phyloP scores from a whole-genome alignment of 345 rosid genomes.

The Pistacia vera region DNA sequence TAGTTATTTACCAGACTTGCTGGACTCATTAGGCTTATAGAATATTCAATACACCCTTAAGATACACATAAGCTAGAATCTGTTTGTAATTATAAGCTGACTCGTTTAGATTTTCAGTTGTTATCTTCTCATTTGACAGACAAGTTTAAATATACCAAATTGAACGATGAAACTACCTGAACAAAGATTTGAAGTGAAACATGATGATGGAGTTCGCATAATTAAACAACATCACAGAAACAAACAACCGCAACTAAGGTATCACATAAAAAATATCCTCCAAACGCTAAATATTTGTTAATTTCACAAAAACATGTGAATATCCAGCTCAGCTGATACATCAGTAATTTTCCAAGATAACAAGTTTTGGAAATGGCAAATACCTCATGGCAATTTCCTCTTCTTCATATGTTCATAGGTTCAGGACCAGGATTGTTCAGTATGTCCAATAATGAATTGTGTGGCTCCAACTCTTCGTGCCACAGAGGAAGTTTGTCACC shows the following conservation, averaged over 20 bases:
- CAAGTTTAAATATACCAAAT: no score
- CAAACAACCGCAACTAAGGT: background rate
- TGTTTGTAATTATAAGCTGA: no score
- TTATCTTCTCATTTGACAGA: no score
- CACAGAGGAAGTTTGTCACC: constrained; percentile 86
- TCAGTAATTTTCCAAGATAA: background rate
- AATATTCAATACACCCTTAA: no score
- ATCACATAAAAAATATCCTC: background rate
- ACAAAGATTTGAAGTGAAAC: no score
- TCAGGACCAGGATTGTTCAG: constrained; percentile 64
- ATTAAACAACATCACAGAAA: background rate
- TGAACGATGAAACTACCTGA: no score
- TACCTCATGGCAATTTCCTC: no score
- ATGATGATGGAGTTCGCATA: no score
- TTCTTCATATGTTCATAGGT: constrained; percentile 69
- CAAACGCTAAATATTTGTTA: background rate
- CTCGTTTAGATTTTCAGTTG: no score
- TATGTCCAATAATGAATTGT: constrained; percentile 74
- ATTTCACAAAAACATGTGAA: background rate
- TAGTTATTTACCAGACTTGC: no score
- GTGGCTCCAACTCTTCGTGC: constrained; percentile 90
- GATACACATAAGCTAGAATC: no score
- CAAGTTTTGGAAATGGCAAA: background rate
- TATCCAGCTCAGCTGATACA: background rate
- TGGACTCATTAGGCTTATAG: no score